Base-by-base conservation (phyloP, 305 asterid genomes). In the Solanum chacoense region DNA sequence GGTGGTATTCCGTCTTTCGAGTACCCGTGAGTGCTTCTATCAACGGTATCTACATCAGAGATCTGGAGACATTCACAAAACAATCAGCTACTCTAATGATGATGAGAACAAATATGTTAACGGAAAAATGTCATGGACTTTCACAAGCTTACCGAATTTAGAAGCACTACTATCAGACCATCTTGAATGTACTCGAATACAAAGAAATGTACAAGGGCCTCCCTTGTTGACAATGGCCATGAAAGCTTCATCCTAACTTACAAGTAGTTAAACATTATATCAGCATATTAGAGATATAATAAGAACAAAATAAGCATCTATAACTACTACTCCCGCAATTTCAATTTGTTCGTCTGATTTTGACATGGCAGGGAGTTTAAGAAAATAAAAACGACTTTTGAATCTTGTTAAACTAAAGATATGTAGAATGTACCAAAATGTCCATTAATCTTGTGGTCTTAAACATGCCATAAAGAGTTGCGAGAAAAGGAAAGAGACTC, bases 241-340 rank as follows among this genome's bases (percentile, higher is more conserved):
- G 99, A 92, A 90, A 96, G 92, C 96, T 95, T 97, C 98, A 97
- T 94, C 95, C 99, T 97, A 93, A 92, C 98, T 94, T 95, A 93
- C 98, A 92, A 89, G 91, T 89, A 80, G 85, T 89, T 78, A 91
- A 45, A 42, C 86, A 81, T 81, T 81, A 42, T 81, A 81, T 81
- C 86, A 81, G 71, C 79, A 83, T 85, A 90, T 95, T 93, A 93
- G 67, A 86, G 92, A 86, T 29, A 85, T 85, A 29, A 40, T 8
- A 38, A 85, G 86, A 34, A 81, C 69, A 87, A 37, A 80, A 11
- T 55, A 42, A 34, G 55, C 73, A 86, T 45, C 20, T 45, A 81
- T 10, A 4, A 81, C 72, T 81, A 80, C 86, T 80, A 26, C 85
- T 38, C 13, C 29, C 72, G 28, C 72, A n/a, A 22, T 65, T n/a